Conservation (phyloP, 1,284 basidiomycete genomes). For the Hemileia vastatrix region DNA sequence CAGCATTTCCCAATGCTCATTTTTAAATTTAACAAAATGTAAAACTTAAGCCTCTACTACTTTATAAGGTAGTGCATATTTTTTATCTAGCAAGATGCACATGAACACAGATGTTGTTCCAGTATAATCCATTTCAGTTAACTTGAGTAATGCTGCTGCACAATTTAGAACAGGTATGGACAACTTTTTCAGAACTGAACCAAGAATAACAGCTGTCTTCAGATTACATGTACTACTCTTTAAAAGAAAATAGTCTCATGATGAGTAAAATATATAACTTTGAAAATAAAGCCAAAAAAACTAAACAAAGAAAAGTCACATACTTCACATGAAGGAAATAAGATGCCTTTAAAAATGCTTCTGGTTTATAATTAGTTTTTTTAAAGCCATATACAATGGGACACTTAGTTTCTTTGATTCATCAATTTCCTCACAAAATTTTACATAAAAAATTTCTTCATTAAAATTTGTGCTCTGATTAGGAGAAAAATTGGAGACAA, state of each 20-base stretch:
- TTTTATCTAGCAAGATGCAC: constrained; percentile 91
- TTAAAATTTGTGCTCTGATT: constrained; percentile 88
- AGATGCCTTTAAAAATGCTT: constrained; percentile 96
- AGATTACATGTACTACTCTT: constrained; percentile 66
- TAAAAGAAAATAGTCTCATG: no score
- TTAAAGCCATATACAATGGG: constrained; percentile 76
- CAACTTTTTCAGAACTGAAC: constrained; percentile 78
- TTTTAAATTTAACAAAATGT: constrained; percentile 84
- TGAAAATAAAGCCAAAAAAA: constrained; percentile 3
- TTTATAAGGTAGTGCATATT: constrained; percentile 95
- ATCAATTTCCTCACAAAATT: constrained; percentile 84
- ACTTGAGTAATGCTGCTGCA: constrained; percentile 81
- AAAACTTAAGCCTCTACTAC: constrained; percentile 94
- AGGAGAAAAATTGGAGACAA: constrained; percentile 94
- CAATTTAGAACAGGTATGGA: constrained; percentile 92
- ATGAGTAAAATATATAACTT: neutral
- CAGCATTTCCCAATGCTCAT: constrained; percentile 58
- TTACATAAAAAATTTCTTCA: constrained; percentile 81
- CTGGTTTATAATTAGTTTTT: constrained; percentile 91
- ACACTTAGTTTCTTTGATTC: constrained; percentile 83
- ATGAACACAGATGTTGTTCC: constrained; percentile 96
- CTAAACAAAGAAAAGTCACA: constrained; percentile 34
- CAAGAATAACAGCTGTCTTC: constrained; percentile 89
- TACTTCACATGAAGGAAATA: constrained; percentile 89
- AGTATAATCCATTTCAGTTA: constrained; percentile 95